Evolutionary conservation across 2,329 filamentous ascomycete genomes (phyloP).

Genomic region (Xenosphaeropsis pyriputrescens): DNA sequence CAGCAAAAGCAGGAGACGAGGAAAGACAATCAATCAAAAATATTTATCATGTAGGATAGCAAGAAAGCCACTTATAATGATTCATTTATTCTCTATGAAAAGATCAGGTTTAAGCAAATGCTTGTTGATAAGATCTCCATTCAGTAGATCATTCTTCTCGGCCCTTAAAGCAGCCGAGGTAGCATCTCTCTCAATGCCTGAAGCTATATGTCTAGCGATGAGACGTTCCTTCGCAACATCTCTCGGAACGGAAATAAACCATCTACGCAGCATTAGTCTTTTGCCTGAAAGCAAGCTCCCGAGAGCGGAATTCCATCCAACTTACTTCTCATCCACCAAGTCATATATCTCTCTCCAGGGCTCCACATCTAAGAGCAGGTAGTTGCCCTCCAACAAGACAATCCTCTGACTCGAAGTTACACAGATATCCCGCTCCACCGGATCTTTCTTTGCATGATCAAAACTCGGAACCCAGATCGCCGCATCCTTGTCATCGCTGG

Average conservation of each 20-base stretch:
- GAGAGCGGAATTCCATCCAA: too few relatives aligned
- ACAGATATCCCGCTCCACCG: constrained; percentile 49
- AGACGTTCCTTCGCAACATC: constrained; percentile 13
- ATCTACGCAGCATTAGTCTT: too few relatives aligned
- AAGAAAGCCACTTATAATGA: too few relatives aligned
- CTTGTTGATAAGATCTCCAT: neutral
- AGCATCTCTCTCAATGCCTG: neutral
- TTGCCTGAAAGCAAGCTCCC: too few relatives aligned
- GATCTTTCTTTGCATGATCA: constrained; percentile 69
- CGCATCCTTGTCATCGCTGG: constrained; percentile 24
- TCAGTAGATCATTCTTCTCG: neutral
- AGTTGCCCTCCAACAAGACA: constrained; percentile 66
- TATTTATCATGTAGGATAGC: too few relatives aligned
- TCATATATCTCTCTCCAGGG: constrained; percentile 52
- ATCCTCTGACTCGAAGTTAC: constrained; percentile 45
- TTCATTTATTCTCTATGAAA: neutral
- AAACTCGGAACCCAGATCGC: constrained; percentile 54
- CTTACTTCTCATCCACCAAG: constrained; percentile 53
- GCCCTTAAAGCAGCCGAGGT: neutral
- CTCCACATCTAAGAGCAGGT: constrained; percentile 46
- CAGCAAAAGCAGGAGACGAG: too few relatives aligned
- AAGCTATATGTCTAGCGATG: neutral
- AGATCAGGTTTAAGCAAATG: neutral
- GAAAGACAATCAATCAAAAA: too few relatives aligned
- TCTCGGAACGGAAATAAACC: too few relatives aligned